phyloP scores from a whole-genome alignment of 1,284 basidiomycete genomes.

The Microbotryum lychnidis-dioicae region DNA sequence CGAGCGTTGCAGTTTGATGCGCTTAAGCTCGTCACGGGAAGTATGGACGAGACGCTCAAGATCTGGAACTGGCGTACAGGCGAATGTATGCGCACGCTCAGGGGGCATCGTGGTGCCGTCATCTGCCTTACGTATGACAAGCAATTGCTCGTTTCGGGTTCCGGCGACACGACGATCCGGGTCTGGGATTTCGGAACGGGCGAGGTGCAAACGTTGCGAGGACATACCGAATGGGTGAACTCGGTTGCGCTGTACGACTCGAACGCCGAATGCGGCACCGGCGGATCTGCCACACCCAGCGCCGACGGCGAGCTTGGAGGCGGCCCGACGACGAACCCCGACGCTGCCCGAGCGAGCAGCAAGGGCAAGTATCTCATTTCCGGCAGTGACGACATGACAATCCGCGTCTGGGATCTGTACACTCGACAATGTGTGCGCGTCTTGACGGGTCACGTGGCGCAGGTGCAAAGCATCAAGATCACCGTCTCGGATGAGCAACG shows the following conservation, averaged over 20 bases:
- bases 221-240: conserved; percentile 96
- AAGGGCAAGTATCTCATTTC: conserved; percentile 81
- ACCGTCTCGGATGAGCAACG: conserved; percentile 30
- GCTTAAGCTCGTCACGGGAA: conserved; percentile 88
- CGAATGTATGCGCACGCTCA: conserved; percentile 72
- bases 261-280: conserved; percentile 19
- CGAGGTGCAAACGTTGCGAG: conserved; percentile 82
- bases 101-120: conserved; percentile 87
- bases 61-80: conserved; percentile 97
- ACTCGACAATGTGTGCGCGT: conserved; percentile 70
- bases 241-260: conserved; percentile 74
- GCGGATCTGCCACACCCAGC: not conserved
- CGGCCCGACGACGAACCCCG: conserved; percentile 26
- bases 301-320: conserved; percentile 18
- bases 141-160: conserved; percentile 82
- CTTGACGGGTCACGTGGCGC: conserved; percentile 84
- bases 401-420: conserved; percentile 89
- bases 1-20: conserved; percentile 93
- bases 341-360: conserved; percentile 21
- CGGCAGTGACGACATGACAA: conserved; percentile 86
- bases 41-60: conserved; percentile 91
- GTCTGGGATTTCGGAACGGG: conserved; percentile 93
- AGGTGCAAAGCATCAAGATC: conserved; percentile 79
- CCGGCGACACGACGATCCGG: conserved; percentile 81
- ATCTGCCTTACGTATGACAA: conserved; percentile 88